Evolutionary conservation across 106 monocot genomes (phyloP).

Genomic region (Acorus gramineus): DNA sequence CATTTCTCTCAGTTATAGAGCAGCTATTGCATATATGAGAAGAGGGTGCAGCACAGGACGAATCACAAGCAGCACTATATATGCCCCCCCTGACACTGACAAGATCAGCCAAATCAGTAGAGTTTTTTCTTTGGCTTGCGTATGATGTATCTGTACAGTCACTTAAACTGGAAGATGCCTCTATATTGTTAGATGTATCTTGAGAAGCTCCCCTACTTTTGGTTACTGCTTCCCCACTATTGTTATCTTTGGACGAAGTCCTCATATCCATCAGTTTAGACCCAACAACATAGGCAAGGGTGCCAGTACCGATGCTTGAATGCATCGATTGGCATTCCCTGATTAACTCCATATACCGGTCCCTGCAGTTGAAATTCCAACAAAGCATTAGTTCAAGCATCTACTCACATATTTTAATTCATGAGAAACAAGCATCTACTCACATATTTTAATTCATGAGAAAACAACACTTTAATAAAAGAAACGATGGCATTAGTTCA

Average conservation of each 20-base stretch:
- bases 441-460: too few relatives aligned
- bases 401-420: not conserved
- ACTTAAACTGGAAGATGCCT: conserved; percentile 13
- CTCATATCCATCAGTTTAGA: conserved; percentile 97
- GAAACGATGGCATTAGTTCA: too few relatives aligned
- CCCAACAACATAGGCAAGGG: conserved; percentile 91
- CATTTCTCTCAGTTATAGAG: conserved; percentile 21
- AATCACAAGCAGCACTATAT: conserved; percentile 27
- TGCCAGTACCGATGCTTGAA: conserved; percentile 83
- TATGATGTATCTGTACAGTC: conserved; percentile 17
- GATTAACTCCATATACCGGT: conserved; percentile 75
- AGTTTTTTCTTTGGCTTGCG: conserved; percentile 34
- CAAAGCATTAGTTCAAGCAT: not conserved
- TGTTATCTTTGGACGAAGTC: conserved; percentile 57
- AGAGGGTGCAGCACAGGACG: conserved; percentile 21
- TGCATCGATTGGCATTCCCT: conserved; percentile 84
- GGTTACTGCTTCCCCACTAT: conserved; percentile 20
- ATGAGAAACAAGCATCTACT: not conserved
- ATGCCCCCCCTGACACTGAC: conserved; percentile 25
- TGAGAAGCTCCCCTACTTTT: conserved; percentile 23
- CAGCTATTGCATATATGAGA: conserved; percentile 23
- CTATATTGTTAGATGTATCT: conserved; percentile 13
- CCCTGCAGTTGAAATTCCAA: conserved; percentile 39
- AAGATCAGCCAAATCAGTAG: conserved; percentile 41
- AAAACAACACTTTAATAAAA: too few relatives aligned